These are phyloP conservation scores for Boletus eberwhitei DNA, from an alignment of 768 basidiomycete genomes.

Conservation along the genomic window DNA sequence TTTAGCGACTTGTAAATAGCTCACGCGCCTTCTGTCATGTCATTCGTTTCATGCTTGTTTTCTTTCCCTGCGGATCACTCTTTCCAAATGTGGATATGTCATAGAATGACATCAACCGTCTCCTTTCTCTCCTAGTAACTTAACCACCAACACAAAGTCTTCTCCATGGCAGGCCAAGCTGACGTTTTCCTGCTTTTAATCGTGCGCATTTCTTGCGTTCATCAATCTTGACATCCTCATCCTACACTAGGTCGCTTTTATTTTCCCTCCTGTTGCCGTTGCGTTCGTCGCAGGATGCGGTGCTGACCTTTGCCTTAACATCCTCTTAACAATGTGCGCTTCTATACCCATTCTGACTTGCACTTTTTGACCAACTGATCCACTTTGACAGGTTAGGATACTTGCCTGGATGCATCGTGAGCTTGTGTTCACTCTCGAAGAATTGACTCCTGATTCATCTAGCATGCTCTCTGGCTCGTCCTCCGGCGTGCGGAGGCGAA, in stretches of 20 bases:
- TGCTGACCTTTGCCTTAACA: slow-evolving; percentile 79
- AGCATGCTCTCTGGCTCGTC: slow-evolving; percentile 86
- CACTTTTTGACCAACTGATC: background rate
- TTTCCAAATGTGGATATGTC: slow-evolving; percentile 20
- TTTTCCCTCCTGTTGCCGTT: slow-evolving; percentile 79
- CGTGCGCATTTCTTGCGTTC: background rate
- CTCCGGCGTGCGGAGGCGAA: slow-evolving; percentile 80
- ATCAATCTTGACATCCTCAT: background rate
- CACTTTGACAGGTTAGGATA: slow-evolving; percentile 56
- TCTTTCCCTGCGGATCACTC: background rate
- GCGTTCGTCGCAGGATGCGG: slow-evolving; percentile 76
- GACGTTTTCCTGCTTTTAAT: slow-evolving; percentile 9
- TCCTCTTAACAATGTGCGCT: slow-evolving; percentile 70
- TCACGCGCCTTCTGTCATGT: background rate
- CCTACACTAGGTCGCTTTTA: slow-evolving; percentile 54
- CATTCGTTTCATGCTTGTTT: slow-evolving; percentile 18
- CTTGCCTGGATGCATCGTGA: slow-evolving; percentile 57
- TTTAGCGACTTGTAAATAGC: slow-evolving; percentile 11
- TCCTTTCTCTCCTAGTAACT: background rate
- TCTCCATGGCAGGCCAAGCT: slow-evolving; percentile 14
- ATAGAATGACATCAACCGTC: slow-evolving; percentile 22
- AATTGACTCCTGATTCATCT: background rate
- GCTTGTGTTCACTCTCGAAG: slow-evolving; percentile 2
- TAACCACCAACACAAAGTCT: background rate
- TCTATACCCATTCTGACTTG: background rate